A percentile compares a stretch with the other conserved stretches of the same genome.
Conservation (phyloP, 805 yeast genomes). For the Kluyveromyces siamensis region DNA sequence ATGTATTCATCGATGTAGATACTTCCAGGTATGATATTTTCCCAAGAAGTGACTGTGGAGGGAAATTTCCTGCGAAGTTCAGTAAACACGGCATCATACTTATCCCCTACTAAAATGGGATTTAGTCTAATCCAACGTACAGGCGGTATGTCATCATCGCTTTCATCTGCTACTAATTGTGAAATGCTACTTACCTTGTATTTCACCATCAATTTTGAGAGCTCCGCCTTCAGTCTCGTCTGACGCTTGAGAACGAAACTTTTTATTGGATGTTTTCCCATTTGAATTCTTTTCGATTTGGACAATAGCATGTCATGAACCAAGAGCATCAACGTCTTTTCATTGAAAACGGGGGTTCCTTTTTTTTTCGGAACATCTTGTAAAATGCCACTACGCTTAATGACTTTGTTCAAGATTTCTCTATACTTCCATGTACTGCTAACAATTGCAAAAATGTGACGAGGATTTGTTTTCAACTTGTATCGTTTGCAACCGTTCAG, state of each 20-base stretch:
- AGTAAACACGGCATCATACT: slow-evolving; percentile 16
- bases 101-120: slow-evolving; percentile 39
- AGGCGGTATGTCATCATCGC: slow-evolving; percentile 48
- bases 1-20: slow-evolving; percentile 68
- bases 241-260: slow-evolving; percentile 71
- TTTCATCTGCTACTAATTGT: slow-evolving; percentile 47
- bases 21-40: slow-evolving; percentile 41
- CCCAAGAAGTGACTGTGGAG: slow-evolving; percentile 37
- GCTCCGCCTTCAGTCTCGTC: slow-evolving; percentile 74
- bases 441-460: slow-evolving; percentile 79
- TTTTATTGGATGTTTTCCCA: slow-evolving; percentile 82
- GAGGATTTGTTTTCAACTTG: slow-evolving; percentile 57
- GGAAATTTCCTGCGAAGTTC: slow-evolving; percentile 30
- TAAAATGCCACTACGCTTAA: slow-evolving; percentile 61
- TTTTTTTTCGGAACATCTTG: slow-evolving; percentile 34
- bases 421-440: slow-evolving; percentile 67
- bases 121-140: slow-evolving; percentile 77
- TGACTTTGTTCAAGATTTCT: slow-evolving; percentile 50
- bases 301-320: slow-evolving; percentile 77
- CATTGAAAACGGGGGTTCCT: slow-evolving; percentile 39
- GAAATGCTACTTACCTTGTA: slow-evolving; percentile 50
- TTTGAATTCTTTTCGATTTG: slow-evolving; percentile 70
- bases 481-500: slow-evolving; percentile 40
- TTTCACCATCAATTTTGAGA: slow-evolving; percentile 66
- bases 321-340: slow-evolving; percentile 38